Evolutionary conservation across 2,329 filamentous ascomycete genomes (phyloP).

Genomic region (Fusarium sp.): DNA sequence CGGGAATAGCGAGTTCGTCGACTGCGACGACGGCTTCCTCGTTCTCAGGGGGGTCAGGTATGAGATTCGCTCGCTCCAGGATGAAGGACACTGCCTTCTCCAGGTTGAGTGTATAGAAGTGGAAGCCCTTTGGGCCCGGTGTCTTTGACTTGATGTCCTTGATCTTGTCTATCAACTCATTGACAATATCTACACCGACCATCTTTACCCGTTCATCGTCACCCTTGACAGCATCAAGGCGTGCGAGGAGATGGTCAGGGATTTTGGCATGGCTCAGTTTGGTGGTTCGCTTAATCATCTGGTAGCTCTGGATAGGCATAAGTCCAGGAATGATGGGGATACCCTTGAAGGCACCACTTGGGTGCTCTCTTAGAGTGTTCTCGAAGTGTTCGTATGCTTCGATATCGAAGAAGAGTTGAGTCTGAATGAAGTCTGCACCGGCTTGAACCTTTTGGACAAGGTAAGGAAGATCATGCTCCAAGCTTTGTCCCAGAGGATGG

Average conservation of each 20-base stretch:
- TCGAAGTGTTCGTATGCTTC: constrained; percentile 87
- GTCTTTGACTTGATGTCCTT: constrained; percentile 71
- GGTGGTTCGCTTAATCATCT: constrained; percentile 92
- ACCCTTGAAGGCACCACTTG: constrained; percentile 85
- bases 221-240: constrained; percentile 78
- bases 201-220: constrained; percentile 86
- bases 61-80: constrained; percentile 85
- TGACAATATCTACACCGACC: constrained; percentile 83
- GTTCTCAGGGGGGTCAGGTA: constrained; percentile 71
- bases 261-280: constrained; percentile 93
- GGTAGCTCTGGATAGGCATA: constrained; percentile 98
- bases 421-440: constrained; percentile 98
- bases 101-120: constrained; percentile 97
- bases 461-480: constrained; percentile 87
- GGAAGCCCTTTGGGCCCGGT: constrained; percentile 80
- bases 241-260: constrained; percentile 75
- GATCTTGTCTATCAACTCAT: constrained; percentile 84
- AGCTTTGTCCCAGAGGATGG: constrained; percentile 75
- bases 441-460: constrained; percentile 91
- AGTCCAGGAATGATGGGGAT: constrained; percentile 93
- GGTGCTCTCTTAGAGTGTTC: constrained; percentile 78
- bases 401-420: constrained; percentile 94
- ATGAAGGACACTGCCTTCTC: constrained; percentile 97
- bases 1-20: constrained; percentile 51
- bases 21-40: constrained; percentile 65